These are phyloP conservation scores for Cenchrus purpureus DNA, from an alignment of 176 grass and related monocot genomes.

Conservation along the genomic window DNA sequence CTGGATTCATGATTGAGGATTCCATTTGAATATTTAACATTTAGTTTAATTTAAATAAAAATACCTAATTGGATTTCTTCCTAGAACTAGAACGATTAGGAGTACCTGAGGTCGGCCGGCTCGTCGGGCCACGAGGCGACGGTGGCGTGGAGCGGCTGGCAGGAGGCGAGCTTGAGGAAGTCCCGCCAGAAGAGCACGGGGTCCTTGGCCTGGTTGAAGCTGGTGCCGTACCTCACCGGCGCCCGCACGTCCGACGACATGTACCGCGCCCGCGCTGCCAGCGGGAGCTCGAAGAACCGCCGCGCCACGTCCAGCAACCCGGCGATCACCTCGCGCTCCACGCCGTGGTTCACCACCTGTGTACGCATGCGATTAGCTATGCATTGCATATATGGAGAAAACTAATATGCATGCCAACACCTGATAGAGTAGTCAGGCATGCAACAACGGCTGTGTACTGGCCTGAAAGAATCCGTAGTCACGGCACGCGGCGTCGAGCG, in stretches of 20 bases:
- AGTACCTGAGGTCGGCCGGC: conserved; percentile 53
- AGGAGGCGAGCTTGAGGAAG: conserved; percentile 90
- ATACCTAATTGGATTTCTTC: not conserved
- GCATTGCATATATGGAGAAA: too few relatives aligned
- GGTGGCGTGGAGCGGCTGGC: conserved; percentile 8
- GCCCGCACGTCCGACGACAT: conserved; percentile 73
- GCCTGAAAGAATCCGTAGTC: conserved; percentile 92
- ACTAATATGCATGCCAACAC: too few relatives aligned
- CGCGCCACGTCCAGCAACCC: conserved; percentile 56
- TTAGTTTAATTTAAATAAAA: too few relatives aligned
- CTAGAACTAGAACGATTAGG: not conserved
- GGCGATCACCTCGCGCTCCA: not conserved
- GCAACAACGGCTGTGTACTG: not conserved
- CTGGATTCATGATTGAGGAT: not conserved
- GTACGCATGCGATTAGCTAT: not conserved
- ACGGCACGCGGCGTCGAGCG: conserved; percentile 67
- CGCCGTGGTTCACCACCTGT: conserved; percentile 80
- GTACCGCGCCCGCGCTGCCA: conserved; percentile 56
- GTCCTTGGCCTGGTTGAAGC: conserved; percentile 94
- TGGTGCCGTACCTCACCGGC: conserved; percentile 79
- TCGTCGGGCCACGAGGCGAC: conserved; percentile 50
- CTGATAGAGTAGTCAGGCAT: too few relatives aligned
- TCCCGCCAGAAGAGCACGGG: conserved; percentile 89
- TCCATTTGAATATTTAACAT: not conserved
- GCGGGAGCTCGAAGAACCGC: conserved; percentile 79